Evolutionary conservation across 2,329 filamentous ascomycete species (phyloP).

Genomic region (Ambrosiella xylebori): DNA sequence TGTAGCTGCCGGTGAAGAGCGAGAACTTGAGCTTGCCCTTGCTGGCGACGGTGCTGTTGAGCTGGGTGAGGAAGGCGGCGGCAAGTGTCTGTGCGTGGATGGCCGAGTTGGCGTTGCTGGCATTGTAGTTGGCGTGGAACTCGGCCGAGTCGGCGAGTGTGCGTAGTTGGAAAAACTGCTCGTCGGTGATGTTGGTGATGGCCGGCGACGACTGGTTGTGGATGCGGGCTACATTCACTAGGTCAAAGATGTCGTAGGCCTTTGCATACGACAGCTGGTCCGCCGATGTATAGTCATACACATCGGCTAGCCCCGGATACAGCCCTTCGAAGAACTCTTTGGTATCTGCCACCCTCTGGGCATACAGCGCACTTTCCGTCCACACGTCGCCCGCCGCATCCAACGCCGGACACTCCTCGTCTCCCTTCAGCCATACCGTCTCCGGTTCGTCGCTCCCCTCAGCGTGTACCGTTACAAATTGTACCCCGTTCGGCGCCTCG

Average conservation of each 20-base stretch:
- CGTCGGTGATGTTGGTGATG: slow-evolving; percentile 19
- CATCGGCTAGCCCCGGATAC: slow-evolving; percentile 18
- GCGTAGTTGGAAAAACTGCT: slow-evolving; percentile 20
- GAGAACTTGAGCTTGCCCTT: slow-evolving; percentile 21
- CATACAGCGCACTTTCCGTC: slow-evolving; percentile 17
- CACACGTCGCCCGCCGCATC: slow-evolving; percentile 17
- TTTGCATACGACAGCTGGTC: slow-evolving; percentile 21
- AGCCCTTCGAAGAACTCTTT: slow-evolving; percentile 19
- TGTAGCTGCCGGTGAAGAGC: slow-evolving; percentile 21
- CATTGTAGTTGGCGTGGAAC: slow-evolving; percentile 20
- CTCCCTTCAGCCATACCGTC: slow-evolving; percentile 23
- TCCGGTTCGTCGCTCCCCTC: slow-evolving; percentile 20
- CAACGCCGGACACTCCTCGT: slow-evolving; percentile 20
- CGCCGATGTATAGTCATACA: slow-evolving; percentile 19
- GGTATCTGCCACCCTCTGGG: slow-evolving; percentile 17
- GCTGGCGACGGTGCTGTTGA: slow-evolving; percentile 19
- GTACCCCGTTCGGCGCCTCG: slow-evolving; percentile 18
- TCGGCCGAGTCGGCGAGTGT: slow-evolving; percentile 21
- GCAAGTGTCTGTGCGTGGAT: slow-evolving; percentile 20
- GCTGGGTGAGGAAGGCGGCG: slow-evolving; percentile 18
- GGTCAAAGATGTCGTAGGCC: slow-evolving; percentile 22
- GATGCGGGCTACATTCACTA: slow-evolving; percentile 22
- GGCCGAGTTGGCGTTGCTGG: slow-evolving; percentile 17
- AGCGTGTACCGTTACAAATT: slow-evolving; percentile 20
- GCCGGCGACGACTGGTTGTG: slow-evolving; percentile 19